phyloP scores from a whole-genome alignment of 2,329 filamentous ascomycete genomes.

The Fusarium dlaminii region DNA sequence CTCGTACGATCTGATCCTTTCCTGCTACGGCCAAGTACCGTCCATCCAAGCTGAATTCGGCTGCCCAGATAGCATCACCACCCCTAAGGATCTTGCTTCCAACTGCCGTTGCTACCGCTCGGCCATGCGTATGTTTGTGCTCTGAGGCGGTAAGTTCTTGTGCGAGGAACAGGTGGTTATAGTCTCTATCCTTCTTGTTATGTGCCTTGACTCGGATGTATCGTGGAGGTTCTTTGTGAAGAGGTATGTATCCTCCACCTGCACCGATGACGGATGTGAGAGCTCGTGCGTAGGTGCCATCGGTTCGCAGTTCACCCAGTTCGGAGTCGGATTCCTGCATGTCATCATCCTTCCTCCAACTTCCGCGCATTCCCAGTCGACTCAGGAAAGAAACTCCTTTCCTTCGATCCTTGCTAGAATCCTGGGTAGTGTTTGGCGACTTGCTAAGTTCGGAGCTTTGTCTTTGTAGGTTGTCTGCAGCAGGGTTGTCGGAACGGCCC shows the following conservation, averaged over 20 bases:
- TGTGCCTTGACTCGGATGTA: constrained; percentile 88
- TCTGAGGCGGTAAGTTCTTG: constrained; percentile 81
- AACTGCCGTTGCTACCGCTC: constrained; percentile 49
- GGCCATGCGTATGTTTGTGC: constrained; percentile 42
- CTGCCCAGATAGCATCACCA: constrained; percentile 84
- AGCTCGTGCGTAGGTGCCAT: constrained; percentile 84
- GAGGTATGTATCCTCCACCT: constrained; percentile 78
- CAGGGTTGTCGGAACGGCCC: constrained; percentile 62
- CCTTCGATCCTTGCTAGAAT: constrained; percentile 70
- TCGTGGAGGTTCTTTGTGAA: constrained; percentile 86
- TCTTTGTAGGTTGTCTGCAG: constrained; percentile 52
- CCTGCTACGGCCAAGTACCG: constrained; percentile 92
- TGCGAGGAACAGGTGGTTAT: constrained; percentile 88
- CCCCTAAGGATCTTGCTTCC: constrained; percentile 55
- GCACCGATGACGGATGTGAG: constrained; percentile 80
- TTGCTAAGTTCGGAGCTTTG: constrained; percentile 56
- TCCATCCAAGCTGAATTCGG: constrained; percentile 92
- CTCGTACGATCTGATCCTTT: constrained; percentile 83
- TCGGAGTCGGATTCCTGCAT: constrained; percentile 75
- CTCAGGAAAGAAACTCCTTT: constrained; percentile 93
- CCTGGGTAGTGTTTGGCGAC: constrained; percentile 51
- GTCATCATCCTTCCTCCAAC: constrained; percentile 76
- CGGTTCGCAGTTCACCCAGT: constrained; percentile 71
- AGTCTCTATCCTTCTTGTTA: constrained; percentile 83
- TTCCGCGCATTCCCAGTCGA: constrained; percentile 75